Percentiles rank a stretch among this genome's conserved stretches.
Conservation (phyloP, 306 rosid genomes). For the Sindora glabra region DNA sequence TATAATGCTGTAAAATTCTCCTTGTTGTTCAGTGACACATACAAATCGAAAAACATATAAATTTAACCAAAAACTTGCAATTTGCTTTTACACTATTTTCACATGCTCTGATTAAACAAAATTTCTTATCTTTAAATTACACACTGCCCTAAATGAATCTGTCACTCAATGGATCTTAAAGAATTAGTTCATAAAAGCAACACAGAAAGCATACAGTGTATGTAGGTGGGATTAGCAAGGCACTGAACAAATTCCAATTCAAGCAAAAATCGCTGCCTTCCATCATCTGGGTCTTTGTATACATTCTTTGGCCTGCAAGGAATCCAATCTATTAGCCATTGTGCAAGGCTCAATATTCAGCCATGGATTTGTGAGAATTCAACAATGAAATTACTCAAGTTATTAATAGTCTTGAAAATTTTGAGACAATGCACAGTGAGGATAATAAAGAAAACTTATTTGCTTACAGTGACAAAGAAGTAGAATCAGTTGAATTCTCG, state of each 20-base stretch:
- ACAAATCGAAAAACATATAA: neutral
- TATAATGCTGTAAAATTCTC: too few species aligned
- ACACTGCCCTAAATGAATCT: neutral
- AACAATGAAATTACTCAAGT: too few species aligned
- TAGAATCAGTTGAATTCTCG: constrained; percentile 31
- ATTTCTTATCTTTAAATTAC: neutral
- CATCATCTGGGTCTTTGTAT: constrained; percentile 90
- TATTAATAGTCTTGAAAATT: too few species aligned
- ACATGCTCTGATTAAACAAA: neutral
- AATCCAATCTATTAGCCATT: constrained; percentile 6
- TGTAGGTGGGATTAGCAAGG: constrained; percentile 90
- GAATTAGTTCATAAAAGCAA: neutral
- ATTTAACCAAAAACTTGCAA: neutral
- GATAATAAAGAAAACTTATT: neutral
- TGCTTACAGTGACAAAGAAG: constrained; percentile 47
- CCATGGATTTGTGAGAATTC: neutral
- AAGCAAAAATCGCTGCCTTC: constrained; percentile 82
- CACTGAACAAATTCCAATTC: constrained; percentile 94
- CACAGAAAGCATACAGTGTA: constrained; percentile 56
- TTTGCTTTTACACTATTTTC: neutral
- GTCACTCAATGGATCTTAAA: neutral
- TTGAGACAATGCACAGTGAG: neutral
- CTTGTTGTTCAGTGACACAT: neutral
- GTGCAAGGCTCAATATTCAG: neutral
- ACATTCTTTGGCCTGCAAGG: constrained; percentile 46